Conservation (phyloP, 108 stramenopile species). For the Pelagomonas calceolata region DNA sequence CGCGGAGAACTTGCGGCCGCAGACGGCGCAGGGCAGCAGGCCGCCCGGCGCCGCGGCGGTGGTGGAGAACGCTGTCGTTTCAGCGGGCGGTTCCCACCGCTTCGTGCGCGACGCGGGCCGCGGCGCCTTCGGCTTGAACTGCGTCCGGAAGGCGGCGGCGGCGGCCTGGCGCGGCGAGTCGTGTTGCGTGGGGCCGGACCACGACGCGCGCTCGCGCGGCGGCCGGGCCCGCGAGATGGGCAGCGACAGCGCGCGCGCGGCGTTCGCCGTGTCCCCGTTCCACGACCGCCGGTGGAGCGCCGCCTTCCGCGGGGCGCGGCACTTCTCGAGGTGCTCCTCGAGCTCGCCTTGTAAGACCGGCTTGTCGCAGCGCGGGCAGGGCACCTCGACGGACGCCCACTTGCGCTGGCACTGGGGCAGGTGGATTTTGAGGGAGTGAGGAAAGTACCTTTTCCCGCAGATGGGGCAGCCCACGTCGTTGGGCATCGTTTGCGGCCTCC, state of each 20-base stretch:
- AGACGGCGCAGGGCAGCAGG: not conserved
- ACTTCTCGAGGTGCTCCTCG: not conserved
- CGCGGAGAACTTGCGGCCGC: not conserved
- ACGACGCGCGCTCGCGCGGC: too few species aligned
- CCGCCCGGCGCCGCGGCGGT: not conserved
- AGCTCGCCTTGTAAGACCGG: not conserved
- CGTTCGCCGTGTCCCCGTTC: not conserved
- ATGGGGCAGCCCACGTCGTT: not conserved
- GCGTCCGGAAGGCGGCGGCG: not conserved
- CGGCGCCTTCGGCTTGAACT: too few species aligned
- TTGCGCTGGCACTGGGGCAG: not conserved
- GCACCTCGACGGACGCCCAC: not conserved
- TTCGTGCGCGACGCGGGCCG: too few species aligned
- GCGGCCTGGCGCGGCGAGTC: not conserved
- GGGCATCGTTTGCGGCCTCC: too few species aligned
- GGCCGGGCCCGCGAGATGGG: too few species aligned
- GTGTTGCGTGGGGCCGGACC: not conserved
- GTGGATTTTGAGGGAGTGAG: not conserved
- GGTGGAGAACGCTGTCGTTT: too few species aligned
- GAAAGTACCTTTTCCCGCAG: not conserved
- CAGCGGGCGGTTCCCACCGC: too few species aligned
- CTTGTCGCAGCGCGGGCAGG: not conserved
- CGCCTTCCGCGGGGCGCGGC: not conserved
- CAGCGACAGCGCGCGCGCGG: not conserved
- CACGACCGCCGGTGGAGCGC: not conserved